Percentiles rank a stretch among this genome's conserved stretches.
These are phyloP conservation scores for Candida xiaguanensis DNA, from an alignment of 805 yeast genomes.

Conservation along the genomic window DNA sequence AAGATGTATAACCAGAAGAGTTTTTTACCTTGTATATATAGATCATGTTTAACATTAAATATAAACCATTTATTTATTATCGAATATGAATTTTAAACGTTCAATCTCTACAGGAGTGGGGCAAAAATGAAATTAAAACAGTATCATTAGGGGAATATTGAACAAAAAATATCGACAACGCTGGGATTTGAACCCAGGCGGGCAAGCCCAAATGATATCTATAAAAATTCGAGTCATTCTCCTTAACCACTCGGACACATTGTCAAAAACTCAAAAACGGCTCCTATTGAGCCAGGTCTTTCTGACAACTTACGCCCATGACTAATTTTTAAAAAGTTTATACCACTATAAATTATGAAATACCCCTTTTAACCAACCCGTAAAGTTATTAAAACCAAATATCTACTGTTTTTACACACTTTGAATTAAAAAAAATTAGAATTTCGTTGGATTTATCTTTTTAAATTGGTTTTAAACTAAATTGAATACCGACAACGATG, in stretches of 20 bases:
- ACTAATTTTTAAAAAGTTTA: background rate
- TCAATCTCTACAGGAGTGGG: background rate
- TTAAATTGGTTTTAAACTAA: too few species aligned
- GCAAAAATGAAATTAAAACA: too few species aligned
- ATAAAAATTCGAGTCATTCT: conserved; percentile 35
- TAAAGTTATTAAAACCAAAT: too few species aligned
- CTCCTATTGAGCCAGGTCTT: background rate
- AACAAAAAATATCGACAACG: conserved; percentile 37
- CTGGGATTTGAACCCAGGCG: conserved; percentile 48
- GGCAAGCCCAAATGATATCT: conserved; percentile 38
- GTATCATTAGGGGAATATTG: too few species aligned
- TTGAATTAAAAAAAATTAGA: too few species aligned
- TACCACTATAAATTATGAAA: too few species aligned
- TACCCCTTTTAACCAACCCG: too few species aligned
- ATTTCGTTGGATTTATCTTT: too few species aligned
- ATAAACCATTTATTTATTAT: background rate
- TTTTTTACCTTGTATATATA: background rate
- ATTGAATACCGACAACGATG: too few species aligned
- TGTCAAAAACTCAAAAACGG: conserved; percentile 15
- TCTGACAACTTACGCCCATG: background rate
- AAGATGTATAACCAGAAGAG: background rate
- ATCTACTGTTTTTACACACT: too few species aligned
- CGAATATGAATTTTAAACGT: background rate
- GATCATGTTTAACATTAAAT: too few species aligned
- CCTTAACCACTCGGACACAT: conserved; percentile 44